Base-by-base conservation (phyloP, 2,329 filamentous ascomycete genomes). In the Alternaria sp. region DNA sequence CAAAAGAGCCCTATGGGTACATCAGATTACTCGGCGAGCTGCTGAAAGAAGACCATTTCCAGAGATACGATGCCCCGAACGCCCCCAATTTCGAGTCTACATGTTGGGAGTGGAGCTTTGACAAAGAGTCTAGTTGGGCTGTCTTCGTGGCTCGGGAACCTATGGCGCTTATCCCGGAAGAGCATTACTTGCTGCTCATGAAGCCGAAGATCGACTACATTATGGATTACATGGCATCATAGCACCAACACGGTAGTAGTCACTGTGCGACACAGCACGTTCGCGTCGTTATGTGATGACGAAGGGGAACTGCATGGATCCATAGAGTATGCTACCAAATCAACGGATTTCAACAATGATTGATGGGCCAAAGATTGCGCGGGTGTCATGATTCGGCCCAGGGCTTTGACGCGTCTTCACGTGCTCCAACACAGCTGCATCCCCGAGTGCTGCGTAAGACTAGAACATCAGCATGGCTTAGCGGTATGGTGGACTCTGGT, bases 101-200 rank as follows among this genome's bases (percentile, higher is more conserved):
- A 1, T 82, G 81, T 80, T 83, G 81, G 81, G 66, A 65, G 7
- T 82, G 81, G 80, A 66, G 55, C 3, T 80, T 71, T 57, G 72
- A 79, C 63, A 57, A 68, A 1, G 46, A 63, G 2, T n/a, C 12
- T 73, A 67, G 4, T 69, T 77, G 57, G 71, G 57, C 2, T 77
- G 70, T 67, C 6, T 65, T 83, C 15, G 52, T 73, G 30, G 77
- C 76, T 1, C 52, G 60, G 17, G 61, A 70, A 8, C 64, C 77
- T 8, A 78, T 73, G 61, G 62, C 61, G 2, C 30, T 76, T 9
- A 66, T 81, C 50, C 70, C 72, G 15, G 78, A 82, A 51, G 73
- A 77, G 57, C 68, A 67, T 5, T 83, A 83, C 63, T 75, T 82
- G 73, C 53, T 71, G 59, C 53, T 71, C 21, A 74, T 82, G 54